Evolutionary conservation across 2,329 filamentous ascomycete species (phyloP), one percentile per base, ranked within the genome.

Genomic region (Raffaelea deltoideospora): DNA sequence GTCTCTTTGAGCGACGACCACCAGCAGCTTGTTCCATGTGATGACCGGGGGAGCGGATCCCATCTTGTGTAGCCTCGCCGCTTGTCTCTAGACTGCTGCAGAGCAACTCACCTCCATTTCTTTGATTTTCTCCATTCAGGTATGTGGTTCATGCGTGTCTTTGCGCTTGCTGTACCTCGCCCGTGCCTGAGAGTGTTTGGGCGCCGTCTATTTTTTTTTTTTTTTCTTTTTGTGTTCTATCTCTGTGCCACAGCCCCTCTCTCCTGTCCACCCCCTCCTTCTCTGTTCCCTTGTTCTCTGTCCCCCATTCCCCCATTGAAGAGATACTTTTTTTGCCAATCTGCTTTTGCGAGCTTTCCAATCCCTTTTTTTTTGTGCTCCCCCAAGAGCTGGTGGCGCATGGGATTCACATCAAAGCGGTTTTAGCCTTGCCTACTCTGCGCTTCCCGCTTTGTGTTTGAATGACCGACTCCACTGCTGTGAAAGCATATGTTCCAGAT

Each of bases 11-110:
- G 28, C 37, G 34, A 35, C 41, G 41, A 32, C 34, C 35, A 30
- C 27, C 32, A 35, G 43, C 36, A 50, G 41, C 43, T 44, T 45
- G 47, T 51, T 53, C 50, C 49, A 55, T 56, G 54, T 54, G 47
- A 60, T 56, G 55, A 52, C 54, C 46, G 45, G 51, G 50, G 48
- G n/a, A 31, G 33, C 37, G 34, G 39, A 35, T 47, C 47, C 47
- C 46, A 49, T 45, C 41, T 39, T 45, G 46, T 56, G 48, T 53
- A 54, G 50, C 50, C 52, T 56, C 45, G 45, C 48, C 31, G 41
- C 38, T 32, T 35, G 18, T n/a, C 26, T 23, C 26, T 32, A 23
- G 35, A 37, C 34, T 22, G 32, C 19, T 27, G n/a, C n/a, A n/a
- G n/a, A n/a, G n/a, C n/a, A 31, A 4, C n/a, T 19, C 14, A 6